Evolutionary conservation across 345 rosid genomes (phyloP).

Genomic region (Euphorbia tirucalli): DNA sequence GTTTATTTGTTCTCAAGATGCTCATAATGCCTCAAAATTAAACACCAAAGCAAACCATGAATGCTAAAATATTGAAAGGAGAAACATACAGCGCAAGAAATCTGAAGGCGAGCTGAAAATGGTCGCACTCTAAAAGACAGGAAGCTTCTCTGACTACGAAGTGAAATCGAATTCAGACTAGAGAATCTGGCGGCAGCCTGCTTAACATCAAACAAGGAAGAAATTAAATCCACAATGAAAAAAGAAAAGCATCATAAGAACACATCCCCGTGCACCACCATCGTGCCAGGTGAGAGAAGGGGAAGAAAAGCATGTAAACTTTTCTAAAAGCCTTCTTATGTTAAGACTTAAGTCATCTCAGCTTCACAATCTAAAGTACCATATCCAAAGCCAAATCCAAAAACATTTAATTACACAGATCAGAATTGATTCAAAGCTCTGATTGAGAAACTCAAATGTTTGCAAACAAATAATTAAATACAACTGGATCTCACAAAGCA

Average conservation of each 20-base stretch:
- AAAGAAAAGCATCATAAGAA: not conserved
- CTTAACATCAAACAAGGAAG: not conserved
- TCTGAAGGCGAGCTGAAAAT: conserved; percentile 38
- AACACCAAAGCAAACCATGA: not conserved
- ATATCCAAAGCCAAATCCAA: not conserved
- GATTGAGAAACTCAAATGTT: not conserved
- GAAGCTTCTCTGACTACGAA: conserved; percentile 13
- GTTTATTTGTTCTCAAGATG: not conserved
- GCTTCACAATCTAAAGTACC: not conserved
- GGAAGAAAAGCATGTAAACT: not conserved
- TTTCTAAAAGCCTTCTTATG: not conserved
- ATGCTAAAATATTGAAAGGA: not conserved
- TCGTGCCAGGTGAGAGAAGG: too few species aligned
- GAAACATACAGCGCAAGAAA: conserved; percentile 57
- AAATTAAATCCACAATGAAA: not conserved
- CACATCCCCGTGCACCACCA: not conserved
- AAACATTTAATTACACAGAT: not conserved
- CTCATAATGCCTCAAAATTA: not conserved
- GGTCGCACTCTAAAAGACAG: conserved; percentile 20
- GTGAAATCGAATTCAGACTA: conserved; percentile 17
- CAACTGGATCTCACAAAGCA: not conserved
- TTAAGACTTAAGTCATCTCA: not conserved
- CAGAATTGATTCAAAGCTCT: not conserved
- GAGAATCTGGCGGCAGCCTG: conserved; percentile 22
- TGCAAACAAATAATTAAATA: not conserved